Evolutionary conservation across 352 stramenopile genomes (phyloP), one percentile per base, ranked within the genome.

Genomic region (Phytophthora chlamydospora): DNA sequence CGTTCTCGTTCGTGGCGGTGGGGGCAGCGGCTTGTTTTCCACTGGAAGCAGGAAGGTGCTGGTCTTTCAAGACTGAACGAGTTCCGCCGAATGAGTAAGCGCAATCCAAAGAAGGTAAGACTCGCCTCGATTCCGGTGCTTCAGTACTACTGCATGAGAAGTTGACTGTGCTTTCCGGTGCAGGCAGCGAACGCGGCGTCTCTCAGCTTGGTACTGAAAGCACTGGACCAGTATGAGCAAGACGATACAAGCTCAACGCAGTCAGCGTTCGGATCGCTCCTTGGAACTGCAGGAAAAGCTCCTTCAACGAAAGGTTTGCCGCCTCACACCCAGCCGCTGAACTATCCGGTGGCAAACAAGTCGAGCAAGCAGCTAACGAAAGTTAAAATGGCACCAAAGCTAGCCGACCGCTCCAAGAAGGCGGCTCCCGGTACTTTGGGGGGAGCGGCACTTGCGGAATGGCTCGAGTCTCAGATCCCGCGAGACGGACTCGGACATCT

Each of bases 191-290:
- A 74, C 44, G 58, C 55, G 21, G 74, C 74, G n/a, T 88, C 81
- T 44, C 56, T 91, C 5, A 80, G 73, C 33, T 81, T 88, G 19
- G 67, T 90, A 21, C 69, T 81, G n/a, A 71, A 68, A 38, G 80
- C 80, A 27, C 68, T 93, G 27, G 71, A 84, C 62, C 81, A 83
- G 38, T 92, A 89, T 42, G 78, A 86, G 14, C 71, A 52, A 58
- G 68, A 84, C 17, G 63, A 66, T 43, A 56, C 35, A 2, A 58
- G 35, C 21, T 56, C 53, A 19, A 68, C 59, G 12, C 57, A 66
- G 19, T 64, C 66, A 29, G 59, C 58, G 16, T 75, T 75, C 33
- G 66, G 56, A 53, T 71, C 66, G 24, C 50, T 71, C 9, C 33
- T 75, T 19, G 66, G 57, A 40, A 58, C 54, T 13, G 12, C 40